Conservation (phyloP, 2,329 filamentous ascomycete species). For the Teratosphaeria nubilosa region DNA sequence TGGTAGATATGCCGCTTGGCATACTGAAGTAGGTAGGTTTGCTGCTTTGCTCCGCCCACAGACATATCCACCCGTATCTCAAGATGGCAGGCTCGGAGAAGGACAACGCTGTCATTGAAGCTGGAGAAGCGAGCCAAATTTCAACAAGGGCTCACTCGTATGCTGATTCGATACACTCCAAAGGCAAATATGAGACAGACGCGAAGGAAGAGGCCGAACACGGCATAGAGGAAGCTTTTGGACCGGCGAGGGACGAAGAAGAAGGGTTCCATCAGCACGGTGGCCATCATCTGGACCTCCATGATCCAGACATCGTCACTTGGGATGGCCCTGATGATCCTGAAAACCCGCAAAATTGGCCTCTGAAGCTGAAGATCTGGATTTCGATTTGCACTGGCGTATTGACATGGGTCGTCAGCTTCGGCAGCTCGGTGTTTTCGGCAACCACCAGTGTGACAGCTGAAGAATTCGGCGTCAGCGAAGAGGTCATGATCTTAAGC, state of each 20-base stretch:
- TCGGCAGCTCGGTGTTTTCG: slow-evolving; percentile 39
- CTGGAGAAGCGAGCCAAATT: background rate
- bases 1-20: background rate
- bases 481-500: slow-evolving; percentile 40
- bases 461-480: slow-evolving; percentile 35
- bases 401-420: slow-evolving; percentile 40
- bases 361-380: slow-evolving; percentile 28
- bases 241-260: slow-evolving; percentile 6
- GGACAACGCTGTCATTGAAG: background rate
- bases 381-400: slow-evolving; percentile 32
- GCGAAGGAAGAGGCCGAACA: slow-evolving; percentile 3
- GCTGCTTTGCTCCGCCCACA: background rate
- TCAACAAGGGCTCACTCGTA: background rate
- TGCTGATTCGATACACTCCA: background rate
- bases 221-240: slow-evolving; percentile 6
- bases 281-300: slow-evolving; percentile 2
- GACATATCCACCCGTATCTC: background rate
- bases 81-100: background rate
- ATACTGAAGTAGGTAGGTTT: background rate
- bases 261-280: slow-evolving; percentile 7
- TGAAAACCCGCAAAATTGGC: slow-evolving; percentile 39
- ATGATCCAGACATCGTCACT: slow-evolving; percentile 7
- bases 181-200: background rate
- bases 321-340: slow-evolving; percentile 22
- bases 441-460: slow-evolving; percentile 33